Conservation (phyloP, 345 rosid species). For the Streptanthus diversifolius region DNA sequence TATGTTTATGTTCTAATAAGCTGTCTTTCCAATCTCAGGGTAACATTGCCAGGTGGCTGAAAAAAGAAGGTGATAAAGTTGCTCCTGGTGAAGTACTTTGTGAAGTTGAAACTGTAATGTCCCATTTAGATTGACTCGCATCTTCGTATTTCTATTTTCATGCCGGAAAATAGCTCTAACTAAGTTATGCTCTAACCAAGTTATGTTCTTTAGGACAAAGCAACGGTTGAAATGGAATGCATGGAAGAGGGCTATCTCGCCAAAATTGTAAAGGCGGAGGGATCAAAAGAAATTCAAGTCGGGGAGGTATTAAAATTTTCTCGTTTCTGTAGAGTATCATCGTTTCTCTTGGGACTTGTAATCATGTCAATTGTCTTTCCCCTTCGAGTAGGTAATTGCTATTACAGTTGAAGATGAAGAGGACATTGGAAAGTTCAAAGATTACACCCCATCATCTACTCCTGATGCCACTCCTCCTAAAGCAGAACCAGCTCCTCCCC, state of each 20-base stretch:
- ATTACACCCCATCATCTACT: slow-evolving; percentile 66
- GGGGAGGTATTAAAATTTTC: slow-evolving; percentile 64
- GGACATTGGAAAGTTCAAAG: slow-evolving; percentile 80
- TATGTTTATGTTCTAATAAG: slow-evolving; percentile 16
- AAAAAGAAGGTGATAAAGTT: slow-evolving; percentile 95
- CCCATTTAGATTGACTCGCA: background rate
- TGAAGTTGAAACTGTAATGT: slow-evolving; percentile 96
- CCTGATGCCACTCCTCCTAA: slow-evolving; percentile 43
- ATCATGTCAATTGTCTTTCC: slow-evolving; percentile 18
- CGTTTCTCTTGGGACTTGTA: background rate
- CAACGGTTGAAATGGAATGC: slow-evolving; percentile 99
- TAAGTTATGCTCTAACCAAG: background rate
- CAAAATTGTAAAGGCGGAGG: slow-evolving; percentile 79
- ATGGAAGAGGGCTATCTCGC: slow-evolving; percentile 99
- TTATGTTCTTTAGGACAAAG: slow-evolving; percentile 66
- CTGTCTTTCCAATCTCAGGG: slow-evolving; percentile 53
- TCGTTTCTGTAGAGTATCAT: slow-evolving; percentile 10
- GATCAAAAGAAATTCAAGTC: slow-evolving; percentile 86
- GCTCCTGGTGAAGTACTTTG: slow-evolving; percentile 94
- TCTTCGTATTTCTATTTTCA: background rate
- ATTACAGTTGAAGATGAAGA: slow-evolving; percentile 93
- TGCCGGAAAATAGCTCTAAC: background rate
- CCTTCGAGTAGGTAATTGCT: slow-evolving; percentile 60
- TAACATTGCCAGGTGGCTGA: slow-evolving; percentile 94
- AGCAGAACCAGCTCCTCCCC: slow-evolving; percentile 49